Percentiles rank a stretch among this genome's conserved stretches.
Evolutionary conservation across 768 basidiomycete genomes (phyloP).

Genomic region (Leccinellum luteum): DNA sequence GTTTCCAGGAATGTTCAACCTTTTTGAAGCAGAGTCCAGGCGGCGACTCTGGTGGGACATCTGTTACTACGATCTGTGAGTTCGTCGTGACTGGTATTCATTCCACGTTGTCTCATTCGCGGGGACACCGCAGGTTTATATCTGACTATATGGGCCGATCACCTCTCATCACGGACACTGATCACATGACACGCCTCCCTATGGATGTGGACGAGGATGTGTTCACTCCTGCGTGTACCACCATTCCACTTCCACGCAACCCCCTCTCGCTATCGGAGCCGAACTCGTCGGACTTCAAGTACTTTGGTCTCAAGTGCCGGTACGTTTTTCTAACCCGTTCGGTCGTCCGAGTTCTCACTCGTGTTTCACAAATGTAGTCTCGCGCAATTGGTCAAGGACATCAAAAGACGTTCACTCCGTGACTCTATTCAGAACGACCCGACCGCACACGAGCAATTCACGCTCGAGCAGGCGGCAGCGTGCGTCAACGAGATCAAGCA

Average conservation of each 20-base stretch:
- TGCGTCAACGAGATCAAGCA: slow-evolving; percentile 55
- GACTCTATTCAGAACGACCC: slow-evolving; percentile 35
- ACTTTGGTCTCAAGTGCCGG: slow-evolving; percentile 61
- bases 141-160: slow-evolving; percentile 65
- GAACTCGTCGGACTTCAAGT: slow-evolving; percentile 38
- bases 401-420: slow-evolving; percentile 50
- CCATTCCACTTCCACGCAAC: slow-evolving; percentile 39
- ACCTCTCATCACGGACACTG: slow-evolving; percentile 54
- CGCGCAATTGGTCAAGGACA: slow-evolving; percentile 58
- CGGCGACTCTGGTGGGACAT: slow-evolving; percentile 77
- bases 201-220: slow-evolving; percentile 54
- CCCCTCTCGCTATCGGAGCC: slow-evolving; percentile 25
- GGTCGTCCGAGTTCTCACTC: neutral
- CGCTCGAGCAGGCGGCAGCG: slow-evolving; percentile 59
- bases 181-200: slow-evolving; percentile 57
- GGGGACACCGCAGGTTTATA: slow-evolving; percentile 48
- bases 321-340: slow-evolving; percentile 28
- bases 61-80: slow-evolving; percentile 74
- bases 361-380: slow-evolving; percentile 39
- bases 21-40: slow-evolving; percentile 52
- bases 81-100: slow-evolving; percentile 13
- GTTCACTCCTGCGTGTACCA: slow-evolving; percentile 46
- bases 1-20: slow-evolving; percentile 42
- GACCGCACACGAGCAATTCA: slow-evolving; percentile 34
- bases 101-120: slow-evolving; percentile 9